Evolutionary conservation across 805 yeast genomes (phyloP).

Genomic region (Metschnikowia lunata): DNA sequence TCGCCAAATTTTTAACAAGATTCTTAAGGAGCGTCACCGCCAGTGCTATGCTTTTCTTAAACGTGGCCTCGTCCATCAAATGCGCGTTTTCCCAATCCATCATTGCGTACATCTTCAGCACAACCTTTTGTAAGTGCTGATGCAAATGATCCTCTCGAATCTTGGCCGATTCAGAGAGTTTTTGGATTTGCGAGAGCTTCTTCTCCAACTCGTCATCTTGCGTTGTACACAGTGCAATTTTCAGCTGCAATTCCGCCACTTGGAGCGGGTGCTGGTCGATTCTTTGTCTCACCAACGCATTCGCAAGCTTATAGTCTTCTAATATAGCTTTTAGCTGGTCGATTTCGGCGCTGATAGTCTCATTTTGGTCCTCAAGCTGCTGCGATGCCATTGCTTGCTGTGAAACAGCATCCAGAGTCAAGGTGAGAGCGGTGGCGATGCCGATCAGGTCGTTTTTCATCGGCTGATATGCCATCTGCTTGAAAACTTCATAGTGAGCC

Average conservation of each 20-base stretch:
- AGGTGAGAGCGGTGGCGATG: constrained; percentile 17
- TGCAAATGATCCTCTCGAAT: constrained; percentile 11
- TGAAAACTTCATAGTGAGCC: constrained; percentile 14
- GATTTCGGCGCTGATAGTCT: not conserved
- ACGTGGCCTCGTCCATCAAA: constrained; percentile 18
- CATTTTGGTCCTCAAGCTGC: constrained; percentile 1
- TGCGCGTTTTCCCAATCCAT: constrained; percentile 20
- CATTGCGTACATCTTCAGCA: constrained; percentile 20
- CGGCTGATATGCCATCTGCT: constrained; percentile 14
- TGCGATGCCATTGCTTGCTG: constrained; percentile 10
- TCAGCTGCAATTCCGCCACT: constrained; percentile 7
- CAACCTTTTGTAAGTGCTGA: constrained; percentile 16
- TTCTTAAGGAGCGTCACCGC: constrained; percentile 9
- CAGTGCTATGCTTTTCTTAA: constrained; percentile 11
- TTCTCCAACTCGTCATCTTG: constrained; percentile 4
- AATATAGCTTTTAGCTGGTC: constrained; percentile 1
- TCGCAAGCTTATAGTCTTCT: constrained; percentile 12
- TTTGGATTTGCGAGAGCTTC: constrained; percentile 1
- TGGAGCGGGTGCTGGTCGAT: constrained; percentile 8
- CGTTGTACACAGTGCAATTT: constrained; percentile 5
- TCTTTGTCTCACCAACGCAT: constrained; percentile 2
- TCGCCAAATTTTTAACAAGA: constrained; percentile 9
- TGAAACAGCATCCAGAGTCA: constrained; percentile 12
- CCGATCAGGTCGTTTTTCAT: constrained; percentile 20
- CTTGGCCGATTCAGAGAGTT: constrained; percentile 4